phyloP scores from a whole-genome alignment of 495 filamentous ascomycete genomes.

The Trichoderma erinaceum region DNA sequence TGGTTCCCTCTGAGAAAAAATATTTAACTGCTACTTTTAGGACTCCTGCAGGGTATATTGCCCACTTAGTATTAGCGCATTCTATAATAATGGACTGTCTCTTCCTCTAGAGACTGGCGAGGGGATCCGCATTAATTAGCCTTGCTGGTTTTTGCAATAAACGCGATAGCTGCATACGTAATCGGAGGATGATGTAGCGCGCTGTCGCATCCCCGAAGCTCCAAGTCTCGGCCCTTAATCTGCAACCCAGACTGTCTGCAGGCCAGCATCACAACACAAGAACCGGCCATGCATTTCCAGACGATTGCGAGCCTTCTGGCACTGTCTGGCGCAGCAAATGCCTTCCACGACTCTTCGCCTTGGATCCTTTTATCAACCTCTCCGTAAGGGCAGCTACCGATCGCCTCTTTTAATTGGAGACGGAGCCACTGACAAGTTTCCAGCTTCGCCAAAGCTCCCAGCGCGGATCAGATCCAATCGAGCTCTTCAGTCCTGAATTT shows the following conservation, averaged over 20 bases:
- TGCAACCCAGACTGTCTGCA: constrained; percentile 13
- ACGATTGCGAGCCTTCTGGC: constrained; percentile 56
- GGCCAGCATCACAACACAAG: constrained; percentile 10
- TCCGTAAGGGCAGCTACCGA: constrained; percentile 51
- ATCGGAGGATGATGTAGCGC: neutral
- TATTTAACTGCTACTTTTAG: neutral
- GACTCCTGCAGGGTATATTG: neutral
- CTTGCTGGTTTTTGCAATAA: neutral
- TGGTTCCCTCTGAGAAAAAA: neutral
- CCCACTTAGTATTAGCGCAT: neutral
- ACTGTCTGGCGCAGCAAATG: constrained; percentile 52
- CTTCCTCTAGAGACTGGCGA: neutral
- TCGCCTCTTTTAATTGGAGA: constrained; percentile 7
- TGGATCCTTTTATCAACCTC: constrained; percentile 79
- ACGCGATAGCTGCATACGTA: neutral
- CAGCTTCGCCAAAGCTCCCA: constrained; percentile 29
- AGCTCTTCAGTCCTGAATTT: constrained; percentile 32
- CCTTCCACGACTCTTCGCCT: constrained; percentile 79
- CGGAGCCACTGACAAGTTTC: constrained; percentile 19
- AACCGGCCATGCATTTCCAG: constrained; percentile 53
- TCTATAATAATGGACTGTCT: neutral
- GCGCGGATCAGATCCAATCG: constrained; percentile 39
- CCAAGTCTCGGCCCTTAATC: constrained; percentile 20
- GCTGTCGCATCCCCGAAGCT: constrained; percentile 13
- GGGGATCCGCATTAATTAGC: neutral